phyloP scores from a whole-genome alignment of 352 stramenopile species.

The Globisporangium orthogonon region DNA sequence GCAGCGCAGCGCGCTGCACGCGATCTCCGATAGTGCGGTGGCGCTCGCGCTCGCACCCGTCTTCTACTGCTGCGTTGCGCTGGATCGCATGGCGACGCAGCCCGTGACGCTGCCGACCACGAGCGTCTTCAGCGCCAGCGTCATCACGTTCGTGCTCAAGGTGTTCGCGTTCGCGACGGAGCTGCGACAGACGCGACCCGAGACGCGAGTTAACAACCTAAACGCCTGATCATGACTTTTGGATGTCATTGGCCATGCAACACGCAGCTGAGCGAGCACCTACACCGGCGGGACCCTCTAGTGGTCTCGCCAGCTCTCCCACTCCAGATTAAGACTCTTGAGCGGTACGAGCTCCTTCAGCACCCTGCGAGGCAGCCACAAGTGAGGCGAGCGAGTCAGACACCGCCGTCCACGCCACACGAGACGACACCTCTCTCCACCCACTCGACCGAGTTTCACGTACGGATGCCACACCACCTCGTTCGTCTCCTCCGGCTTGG shows the following conservation, averaged over 20 bases:
- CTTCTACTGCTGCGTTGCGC: conserved; percentile 36
- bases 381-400: not conserved
- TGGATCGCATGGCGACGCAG: conserved; percentile 18
- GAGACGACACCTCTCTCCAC: not conserved
- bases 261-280: not conserved
- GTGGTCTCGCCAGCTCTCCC: conserved; percentile 80
- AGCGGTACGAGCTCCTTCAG: conserved; percentile 71
- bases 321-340: conserved; percentile 74
- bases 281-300: conserved; percentile 9
- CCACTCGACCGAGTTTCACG: conserved; percentile 11
- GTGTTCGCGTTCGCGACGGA: conserved; percentile 18
- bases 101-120: conserved; percentile 17
- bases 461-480: conserved; percentile 84
- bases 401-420: not conserved
- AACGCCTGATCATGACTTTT: too few relatives aligned
- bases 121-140: conserved; percentile 29
- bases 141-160: conserved; percentile 39
- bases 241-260: not conserved
- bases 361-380: conserved; percentile 26
- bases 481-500: conserved; percentile 53
- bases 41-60: conserved; percentile 29
- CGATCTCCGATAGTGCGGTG: conserved; percentile 21
- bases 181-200: conserved; percentile 2
- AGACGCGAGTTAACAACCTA: too few relatives aligned
- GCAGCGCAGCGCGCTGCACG: conserved; percentile 2